Evolutionary conservation across 75 land plant genomes (phyloP).

Genomic region (Pinus taeda): DNA sequence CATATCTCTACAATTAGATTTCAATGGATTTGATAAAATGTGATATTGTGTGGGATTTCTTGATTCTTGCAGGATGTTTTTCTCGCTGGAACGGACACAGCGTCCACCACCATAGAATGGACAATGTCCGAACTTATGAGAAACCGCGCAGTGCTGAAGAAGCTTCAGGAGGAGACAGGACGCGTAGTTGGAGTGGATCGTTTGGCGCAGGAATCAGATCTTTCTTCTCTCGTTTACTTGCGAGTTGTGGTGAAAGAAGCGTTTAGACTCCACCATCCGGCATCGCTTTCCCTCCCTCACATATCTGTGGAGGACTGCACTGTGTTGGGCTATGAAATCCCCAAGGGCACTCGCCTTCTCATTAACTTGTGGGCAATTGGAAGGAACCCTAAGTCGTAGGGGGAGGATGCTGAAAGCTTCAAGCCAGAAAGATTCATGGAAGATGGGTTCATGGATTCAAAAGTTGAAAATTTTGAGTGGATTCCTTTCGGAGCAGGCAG

Average conservation of each 20-base stretch:
- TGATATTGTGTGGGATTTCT: too few relatives aligned
- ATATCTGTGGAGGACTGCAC: neutral
- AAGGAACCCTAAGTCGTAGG: neutral
- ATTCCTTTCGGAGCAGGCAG: constrained; percentile 43
- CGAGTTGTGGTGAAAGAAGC: constrained; percentile 11
- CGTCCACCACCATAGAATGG: too few relatives aligned
- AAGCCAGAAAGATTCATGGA: neutral
- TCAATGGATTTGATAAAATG: too few relatives aligned
- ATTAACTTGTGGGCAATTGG: constrained; percentile 2
- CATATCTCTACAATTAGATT: too few relatives aligned
- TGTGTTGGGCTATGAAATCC: neutral
- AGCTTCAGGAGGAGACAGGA: neutral
- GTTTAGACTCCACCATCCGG: constrained; percentile 12
- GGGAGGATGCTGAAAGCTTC: neutral
- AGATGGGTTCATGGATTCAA: too few relatives aligned
- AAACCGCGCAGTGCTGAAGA: neutral
- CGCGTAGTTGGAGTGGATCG: neutral
- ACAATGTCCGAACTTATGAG: neutral
- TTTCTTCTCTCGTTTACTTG: constrained; percentile 2
- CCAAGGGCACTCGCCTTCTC: neutral
- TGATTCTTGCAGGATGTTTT: too few relatives aligned
- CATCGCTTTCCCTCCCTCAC: neutral
- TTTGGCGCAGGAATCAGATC: neutral
- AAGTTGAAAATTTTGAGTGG: neutral
- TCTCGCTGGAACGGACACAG: too few relatives aligned